These are phyloP conservation scores for Gentiana dahurica DNA, from an alignment of 257 asterid species.

Conservation along the genomic window DNA sequence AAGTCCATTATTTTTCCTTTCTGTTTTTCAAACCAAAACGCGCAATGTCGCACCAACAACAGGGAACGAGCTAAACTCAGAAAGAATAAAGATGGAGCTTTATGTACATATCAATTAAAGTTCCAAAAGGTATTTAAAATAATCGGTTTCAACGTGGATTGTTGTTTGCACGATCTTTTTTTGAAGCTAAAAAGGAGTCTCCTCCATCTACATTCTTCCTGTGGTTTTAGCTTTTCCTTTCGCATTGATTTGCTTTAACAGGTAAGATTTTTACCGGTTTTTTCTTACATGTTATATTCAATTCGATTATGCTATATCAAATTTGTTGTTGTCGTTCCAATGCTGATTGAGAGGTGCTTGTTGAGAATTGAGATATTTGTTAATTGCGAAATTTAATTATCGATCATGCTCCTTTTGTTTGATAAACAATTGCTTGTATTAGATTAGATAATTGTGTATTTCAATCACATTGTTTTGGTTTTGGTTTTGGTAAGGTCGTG, in stretches of 20 bases:
- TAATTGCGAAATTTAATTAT: no score
- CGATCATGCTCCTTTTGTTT: no score
- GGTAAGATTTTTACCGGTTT: conserved; percentile 23
- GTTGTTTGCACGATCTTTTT: conserved; percentile 57
- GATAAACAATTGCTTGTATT: no score
- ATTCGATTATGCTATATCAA: no score
- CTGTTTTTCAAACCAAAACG: conserved; percentile 10
- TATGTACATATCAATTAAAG: no score
- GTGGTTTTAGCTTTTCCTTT: conserved; percentile 12
- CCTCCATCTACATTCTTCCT: neutral
- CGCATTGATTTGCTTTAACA: conserved; percentile 20
- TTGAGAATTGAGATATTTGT: neutral
- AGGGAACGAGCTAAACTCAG: neutral
- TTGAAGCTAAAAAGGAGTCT: neutral
- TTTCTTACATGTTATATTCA: no score
- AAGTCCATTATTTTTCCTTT: neutral
- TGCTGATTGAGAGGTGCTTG: conserved; percentile 4
- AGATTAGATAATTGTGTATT: no score
- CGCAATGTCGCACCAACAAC: conserved; percentile 17
- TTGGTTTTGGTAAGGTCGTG: no score
- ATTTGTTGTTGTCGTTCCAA: no score
- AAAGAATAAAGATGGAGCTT: neutral
- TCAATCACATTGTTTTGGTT: no score
- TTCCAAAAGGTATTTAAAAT: no score
- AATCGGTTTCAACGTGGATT: conserved; percentile 4